Conservation (phyloP, 768 basidiomycete genomes). For the Pulveroboletus frians region DNA sequence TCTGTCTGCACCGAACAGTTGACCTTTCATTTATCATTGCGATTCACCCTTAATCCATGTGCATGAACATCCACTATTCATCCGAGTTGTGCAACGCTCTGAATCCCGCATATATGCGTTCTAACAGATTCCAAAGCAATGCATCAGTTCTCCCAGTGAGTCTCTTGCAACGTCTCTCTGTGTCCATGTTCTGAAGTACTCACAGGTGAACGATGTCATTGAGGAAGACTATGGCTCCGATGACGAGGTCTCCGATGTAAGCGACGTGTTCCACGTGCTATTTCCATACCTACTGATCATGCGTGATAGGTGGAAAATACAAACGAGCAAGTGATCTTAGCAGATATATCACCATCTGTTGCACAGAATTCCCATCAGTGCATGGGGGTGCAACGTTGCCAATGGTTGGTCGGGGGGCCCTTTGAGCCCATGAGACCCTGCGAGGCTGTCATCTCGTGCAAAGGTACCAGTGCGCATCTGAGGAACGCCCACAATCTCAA, state of each 20-base stretch:
- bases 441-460: constrained; percentile 6
- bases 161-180: background rate
- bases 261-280: background rate
- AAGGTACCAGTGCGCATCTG: background rate
- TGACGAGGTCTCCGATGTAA: background rate
- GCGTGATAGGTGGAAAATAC: no score
- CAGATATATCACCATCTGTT: no score
- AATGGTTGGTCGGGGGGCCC: background rate
- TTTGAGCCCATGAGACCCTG: no score
- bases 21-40: background rate
- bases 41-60: no score
- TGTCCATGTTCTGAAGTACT: background rate
- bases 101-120: background rate
- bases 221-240: background rate
- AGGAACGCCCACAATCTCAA: background rate
- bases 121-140: no score
- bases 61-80: background rate
- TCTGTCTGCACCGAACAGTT: no score
- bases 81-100: background rate
- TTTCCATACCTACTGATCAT: background rate
- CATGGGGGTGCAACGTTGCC: background rate
- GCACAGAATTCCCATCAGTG: background rate
- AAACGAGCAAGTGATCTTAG: no score
- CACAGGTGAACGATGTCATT: background rate
- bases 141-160: background rate